These are phyloP conservation scores for Aspergillus ochraceoroseus DNA, from an alignment of 2,329 filamentous ascomycete genomes.

Conservation along the genomic window DNA sequence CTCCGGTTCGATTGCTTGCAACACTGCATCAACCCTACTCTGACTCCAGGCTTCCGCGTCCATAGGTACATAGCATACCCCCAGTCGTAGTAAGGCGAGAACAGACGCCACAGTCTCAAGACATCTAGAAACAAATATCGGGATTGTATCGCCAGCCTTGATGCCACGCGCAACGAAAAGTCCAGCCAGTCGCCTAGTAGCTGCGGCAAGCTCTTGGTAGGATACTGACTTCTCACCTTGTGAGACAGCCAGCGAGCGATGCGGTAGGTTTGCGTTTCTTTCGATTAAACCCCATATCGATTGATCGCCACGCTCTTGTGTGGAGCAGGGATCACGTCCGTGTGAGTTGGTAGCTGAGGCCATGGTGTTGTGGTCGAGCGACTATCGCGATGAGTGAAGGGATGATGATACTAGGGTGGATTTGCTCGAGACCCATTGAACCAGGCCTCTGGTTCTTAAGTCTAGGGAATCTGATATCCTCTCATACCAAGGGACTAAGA, in stretches of 20 bases:
- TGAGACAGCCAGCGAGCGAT: background rate
- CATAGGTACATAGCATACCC: conserved; percentile 1
- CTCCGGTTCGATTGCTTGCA: background rate
- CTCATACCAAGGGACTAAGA: no score
- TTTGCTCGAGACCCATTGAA: no score
- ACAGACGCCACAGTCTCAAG: conserved; percentile 1
- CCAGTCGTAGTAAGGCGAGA: background rate
- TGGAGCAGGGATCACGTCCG: no score
- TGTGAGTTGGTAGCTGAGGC: no score
- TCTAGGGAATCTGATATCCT: no score
- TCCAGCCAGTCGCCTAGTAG: background rate
- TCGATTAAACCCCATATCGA: no score
- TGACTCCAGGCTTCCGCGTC: conserved; percentile 2
- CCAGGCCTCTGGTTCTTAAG: no score
- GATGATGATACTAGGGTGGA: no score
- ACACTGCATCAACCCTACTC: background rate
- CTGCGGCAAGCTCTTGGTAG: background rate
- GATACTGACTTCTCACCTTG: background rate
- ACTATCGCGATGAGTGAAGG: no score
- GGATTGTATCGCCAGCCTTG: background rate
- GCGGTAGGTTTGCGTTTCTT: no score
- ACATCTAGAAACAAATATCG: background rate
- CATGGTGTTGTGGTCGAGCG: no score
- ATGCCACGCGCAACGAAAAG: background rate
- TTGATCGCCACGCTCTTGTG: no score